Evolutionary conservation across 2,329 filamentous ascomycete genomes (phyloP).

Genomic region (Arthrobotrys megalospora): DNA sequence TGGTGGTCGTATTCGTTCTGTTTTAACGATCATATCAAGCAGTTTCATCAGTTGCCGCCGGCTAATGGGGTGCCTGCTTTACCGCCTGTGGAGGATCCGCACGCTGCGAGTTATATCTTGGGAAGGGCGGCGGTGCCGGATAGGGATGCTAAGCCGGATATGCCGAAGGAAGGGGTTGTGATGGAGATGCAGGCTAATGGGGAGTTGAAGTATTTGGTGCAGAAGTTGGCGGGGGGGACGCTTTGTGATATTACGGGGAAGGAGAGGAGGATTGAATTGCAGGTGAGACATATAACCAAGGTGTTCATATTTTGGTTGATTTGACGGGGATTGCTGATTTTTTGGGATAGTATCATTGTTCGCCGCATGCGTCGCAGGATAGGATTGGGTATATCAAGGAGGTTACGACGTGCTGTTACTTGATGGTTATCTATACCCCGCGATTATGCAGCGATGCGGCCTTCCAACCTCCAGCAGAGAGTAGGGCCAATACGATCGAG

Average conservation of each 20-base stretch:
- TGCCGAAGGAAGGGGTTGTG: constrained; percentile 66
- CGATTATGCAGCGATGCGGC: constrained; percentile 88
- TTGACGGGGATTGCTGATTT: constrained; percentile 6
- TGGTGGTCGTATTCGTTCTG: constrained; percentile 99
- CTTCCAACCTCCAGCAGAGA: constrained; percentile 85
- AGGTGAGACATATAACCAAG: constrained; percentile 67
- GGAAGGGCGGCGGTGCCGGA: constrained; percentile 72
- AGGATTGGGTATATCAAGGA: constrained; percentile 95
- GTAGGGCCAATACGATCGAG: constrained; percentile 80
- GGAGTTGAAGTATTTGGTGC: constrained; percentile 87
- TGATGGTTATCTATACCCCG: constrained; percentile 93
- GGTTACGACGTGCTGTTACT: constrained; percentile 88
- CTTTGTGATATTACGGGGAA: constrained; percentile 87
- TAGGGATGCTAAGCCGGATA: constrained; percentile 64
- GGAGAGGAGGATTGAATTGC: constrained; percentile 86
- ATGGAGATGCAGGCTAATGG: constrained; percentile 83
- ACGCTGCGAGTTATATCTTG: constrained; percentile 82
- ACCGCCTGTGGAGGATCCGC: constrained; percentile 81
- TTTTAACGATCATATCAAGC: constrained; percentile 87
- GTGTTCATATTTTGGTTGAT: not conserved
- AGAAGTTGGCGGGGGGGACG: constrained; percentile 83
- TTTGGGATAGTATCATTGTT: constrained; percentile 75
- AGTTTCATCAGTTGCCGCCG: constrained; percentile 87
- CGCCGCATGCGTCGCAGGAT: constrained; percentile 79
- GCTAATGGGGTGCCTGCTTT: constrained; percentile 75